Evolutionary conservation across 805 yeast genomes (phyloP), one percentile per base, ranked within the genome.

Genomic region (Schwanniomyces pseudopolymorphus): DNA sequence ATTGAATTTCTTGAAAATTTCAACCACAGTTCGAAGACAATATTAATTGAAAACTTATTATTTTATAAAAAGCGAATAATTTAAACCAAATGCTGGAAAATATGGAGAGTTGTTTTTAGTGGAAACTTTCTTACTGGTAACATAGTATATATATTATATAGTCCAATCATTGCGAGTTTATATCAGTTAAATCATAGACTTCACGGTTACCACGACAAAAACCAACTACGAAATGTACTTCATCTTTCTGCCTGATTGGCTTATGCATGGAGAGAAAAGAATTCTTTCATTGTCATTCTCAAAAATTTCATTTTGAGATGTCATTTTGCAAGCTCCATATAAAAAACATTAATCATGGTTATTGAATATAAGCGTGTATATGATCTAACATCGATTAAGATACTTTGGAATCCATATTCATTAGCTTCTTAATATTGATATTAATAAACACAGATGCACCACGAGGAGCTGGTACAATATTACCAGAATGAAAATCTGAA

Each of bases 381-480:
- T 8, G 47, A 45, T 27, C 49, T 24, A 9, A 40, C 44, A 39
- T 36, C 40, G 43, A 47, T 39, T 10, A 33, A n/a, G 6, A 47
- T 41, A 17, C 43, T 47, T 17, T 50, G 26, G n/a, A 16, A 35
- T 2, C 53, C 53, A 0, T 4, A 38, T 21, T 40, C 40, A 44
- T 13, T 5, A 44, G 36, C n/a, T 40, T 39, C 8, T 26, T 14
- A 3, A 49, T 44, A 17, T 47, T 44, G 10, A 49, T 37, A 39
- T 49, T 51, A 27, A 49, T 44, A 21, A 43, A 49, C 26, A 47
- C 49, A n/a, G 42, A 37, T 2, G 51, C 53, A 13, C 51, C 53
- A 13, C 38, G 14, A 1, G 53, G 53, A 3, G 21, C 20, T 7
- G 46, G 49, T 6, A 50, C 53, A 13, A 49, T 44, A 44, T 49